Evolutionary conservation across 1,139 yeast genomes (phyloP), one percentile per base, ranked within the genome.

Genomic region (Kodamaea fungicola): DNA sequence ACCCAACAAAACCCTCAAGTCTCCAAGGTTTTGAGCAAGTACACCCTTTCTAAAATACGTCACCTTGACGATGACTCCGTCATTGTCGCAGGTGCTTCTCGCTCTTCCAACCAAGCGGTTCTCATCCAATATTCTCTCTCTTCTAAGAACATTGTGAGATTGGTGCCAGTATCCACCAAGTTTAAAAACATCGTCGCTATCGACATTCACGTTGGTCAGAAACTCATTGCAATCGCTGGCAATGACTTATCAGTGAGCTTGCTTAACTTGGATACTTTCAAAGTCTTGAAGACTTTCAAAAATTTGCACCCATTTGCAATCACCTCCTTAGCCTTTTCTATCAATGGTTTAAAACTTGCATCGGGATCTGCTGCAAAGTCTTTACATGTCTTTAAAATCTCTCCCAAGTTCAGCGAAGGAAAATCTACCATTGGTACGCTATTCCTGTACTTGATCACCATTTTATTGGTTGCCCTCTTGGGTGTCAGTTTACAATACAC

Each of bases 311-410:
- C 74, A 7, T 85, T 87, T 59, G 92, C 96, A 8, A 81, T 90
- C 37, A 90, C 97, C 0, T 73, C 78, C 35, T 76, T 87, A 8
- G 68, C 78, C 0, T 79, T 89, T 43, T 81, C 87, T 10, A 83
- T 87, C 7, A 74, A 79, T 49, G 90, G 92, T 9, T 64, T 74
- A 30, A 67, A 74, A 39, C 63, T 89, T 34, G 95, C 90, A 1
- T 77, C 90, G 10, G 84, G 82, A 0, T 83, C 95, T 33, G 95
- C 94, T 2, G 87, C 95, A 2, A 83, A 85, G 44, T 74, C 88
- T 1, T 74, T 89, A 29, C 78, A 74, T 45, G 79, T 88, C 6
- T 63, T 80, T 42, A 71, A 67, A 41, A 57, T 87, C 19, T 90
- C 94, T 3, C 61, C 61, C n/a, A 71, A 69, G 22, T 68, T 68